Conservation (phyloP, 2,329 filamentous ascomycete species). For the Colletotrichum neosansevieriae region DNA sequence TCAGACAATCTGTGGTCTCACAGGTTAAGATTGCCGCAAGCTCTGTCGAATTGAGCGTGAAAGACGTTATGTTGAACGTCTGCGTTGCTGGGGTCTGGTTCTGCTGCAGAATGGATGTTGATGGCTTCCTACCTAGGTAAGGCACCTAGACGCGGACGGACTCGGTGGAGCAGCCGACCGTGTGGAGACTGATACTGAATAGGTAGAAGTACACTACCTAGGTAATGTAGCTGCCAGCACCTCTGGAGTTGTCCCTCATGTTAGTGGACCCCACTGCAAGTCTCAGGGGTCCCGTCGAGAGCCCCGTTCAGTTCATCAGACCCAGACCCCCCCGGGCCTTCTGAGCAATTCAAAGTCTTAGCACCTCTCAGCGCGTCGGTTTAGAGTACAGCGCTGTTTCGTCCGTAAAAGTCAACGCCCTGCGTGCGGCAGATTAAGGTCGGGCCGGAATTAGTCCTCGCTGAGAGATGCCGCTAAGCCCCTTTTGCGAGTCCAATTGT, state of each 20-base stretch:
- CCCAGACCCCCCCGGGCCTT: background rate
- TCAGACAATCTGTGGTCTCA: background rate
- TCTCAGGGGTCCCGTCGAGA: constrained; percentile 26
- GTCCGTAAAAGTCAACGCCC: constrained; percentile 22
- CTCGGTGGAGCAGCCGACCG: constrained; percentile 1
- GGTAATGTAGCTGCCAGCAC: too few relatives aligned
- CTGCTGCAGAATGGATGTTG: constrained; percentile 23
- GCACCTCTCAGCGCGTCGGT: constrained; percentile 23
- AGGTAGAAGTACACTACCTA: too few relatives aligned
- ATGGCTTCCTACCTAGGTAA: background rate
- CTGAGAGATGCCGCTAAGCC: constrained; percentile 32
- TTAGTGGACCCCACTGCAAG: constrained; percentile 26
- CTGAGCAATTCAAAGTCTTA: constrained; percentile 24
- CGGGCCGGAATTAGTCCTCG: constrained; percentile 38
- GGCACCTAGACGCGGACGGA: background rate
- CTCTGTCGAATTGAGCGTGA: background rate
- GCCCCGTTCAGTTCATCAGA: background rate
- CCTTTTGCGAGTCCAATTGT: constrained; percentile 31
- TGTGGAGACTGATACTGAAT: background rate
- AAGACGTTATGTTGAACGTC: background rate
- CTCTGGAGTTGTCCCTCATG: too few relatives aligned
- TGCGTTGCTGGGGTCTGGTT: constrained; percentile 5
- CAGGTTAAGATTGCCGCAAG: background rate
- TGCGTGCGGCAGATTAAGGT: constrained; percentile 16
- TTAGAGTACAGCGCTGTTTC: constrained; percentile 28